Evolutionary conservation across 1,284 basidiomycete species (phyloP), one percentile per base, ranked within the genome.

Genomic region (Exobasidium cylindrosporum): DNA sequence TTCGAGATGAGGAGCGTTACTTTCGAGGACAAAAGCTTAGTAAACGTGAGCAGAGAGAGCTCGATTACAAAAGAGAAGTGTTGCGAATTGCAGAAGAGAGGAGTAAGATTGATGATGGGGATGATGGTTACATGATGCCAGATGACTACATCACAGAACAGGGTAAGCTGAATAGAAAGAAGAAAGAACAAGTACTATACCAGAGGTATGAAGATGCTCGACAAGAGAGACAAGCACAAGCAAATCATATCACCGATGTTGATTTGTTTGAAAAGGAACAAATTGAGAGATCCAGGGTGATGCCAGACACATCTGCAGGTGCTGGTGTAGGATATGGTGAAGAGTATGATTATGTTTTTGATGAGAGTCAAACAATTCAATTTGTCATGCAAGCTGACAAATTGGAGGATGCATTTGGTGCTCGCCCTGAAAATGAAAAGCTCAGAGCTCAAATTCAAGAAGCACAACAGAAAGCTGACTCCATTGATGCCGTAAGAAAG

Each of bases 131-230:
- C 49, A 60, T 54, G 4, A 68, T 73, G 58, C 73, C 75, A 2
- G 65, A 77, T 72, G 95, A 98, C 82, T 98, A 99, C 77, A 86
- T 97, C 73, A 98, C 95, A 0, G 95, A 97, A 76, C 92, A 97
- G 80, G 96, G 96, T n/a, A 95, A 93, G 81, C 90, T 98, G 65
- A 94, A 98, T 84, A 89, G 88, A 81, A 94, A 96, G 83, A 94
- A 92, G 82, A 95, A 97, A 79, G 88, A 95, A 78, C 89, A 90
- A 70, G 93, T 91, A 0, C 82, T 99, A 55, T 97, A 97, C 79
- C 87, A 92, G 72, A 89, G 96, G 32, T 97, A 79, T 61, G 95
- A 98, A 64, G 89, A 88, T 31, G 83, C 83, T 58, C 90, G 74
- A 29, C 63, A 89, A 74, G 88, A 87, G 1, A 90, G 73, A 26